Evolutionary conservation across 768 basidiomycete genomes (phyloP).

Genomic region (Phlegmacium glaucopus): DNA sequence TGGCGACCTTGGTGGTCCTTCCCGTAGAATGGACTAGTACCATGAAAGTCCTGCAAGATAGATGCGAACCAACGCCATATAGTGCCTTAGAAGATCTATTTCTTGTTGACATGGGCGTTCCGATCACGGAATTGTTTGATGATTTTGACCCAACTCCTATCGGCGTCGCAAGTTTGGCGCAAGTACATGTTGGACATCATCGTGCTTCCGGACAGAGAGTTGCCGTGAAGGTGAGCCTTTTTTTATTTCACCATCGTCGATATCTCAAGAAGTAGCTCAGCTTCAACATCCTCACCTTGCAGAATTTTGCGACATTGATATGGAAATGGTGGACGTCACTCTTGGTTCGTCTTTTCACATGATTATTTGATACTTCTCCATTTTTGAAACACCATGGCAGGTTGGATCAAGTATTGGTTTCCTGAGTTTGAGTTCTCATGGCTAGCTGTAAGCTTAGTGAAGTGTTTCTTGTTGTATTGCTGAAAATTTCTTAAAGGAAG

Average conservation of each 20-base stretch:
- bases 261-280: slow-evolving; percentile 28
- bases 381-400: slow-evolving; percentile 27
- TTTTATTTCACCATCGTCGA: not conserved
- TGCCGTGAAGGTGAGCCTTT: slow-evolving; percentile 71
- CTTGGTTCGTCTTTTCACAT: slow-evolving; percentile 42
- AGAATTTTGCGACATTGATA: slow-evolving; percentile 91
- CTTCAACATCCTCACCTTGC: slow-evolving; percentile 91
- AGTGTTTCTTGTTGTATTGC: slow-evolving; percentile 24
- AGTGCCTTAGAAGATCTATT: slow-evolving; percentile 76
- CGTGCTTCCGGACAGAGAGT: slow-evolving; percentile 69
- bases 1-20: slow-evolving; percentile 59
- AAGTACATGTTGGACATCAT: slow-evolving; percentile 85
- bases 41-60: slow-evolving; percentile 74
- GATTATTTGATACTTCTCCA: not conserved
- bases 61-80: slow-evolving; percentile 86
- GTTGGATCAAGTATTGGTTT: slow-evolving; percentile 89
- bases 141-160: slow-evolving; percentile 87
- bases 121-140: slow-evolving; percentile 73
- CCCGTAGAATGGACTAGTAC: slow-evolving; percentile 51
- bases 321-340: slow-evolving; percentile 77
- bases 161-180: slow-evolving; percentile 94
- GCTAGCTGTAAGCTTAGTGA: slow-evolving; percentile 55
- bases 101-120: slow-evolving; percentile 69
- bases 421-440: slow-evolving; percentile 95
- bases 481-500: slow-evolving; percentile 55